Evolutionary conservation across 805 yeast genomes (phyloP).

Genomic region (Isabelozyma pseudorhagii): DNA sequence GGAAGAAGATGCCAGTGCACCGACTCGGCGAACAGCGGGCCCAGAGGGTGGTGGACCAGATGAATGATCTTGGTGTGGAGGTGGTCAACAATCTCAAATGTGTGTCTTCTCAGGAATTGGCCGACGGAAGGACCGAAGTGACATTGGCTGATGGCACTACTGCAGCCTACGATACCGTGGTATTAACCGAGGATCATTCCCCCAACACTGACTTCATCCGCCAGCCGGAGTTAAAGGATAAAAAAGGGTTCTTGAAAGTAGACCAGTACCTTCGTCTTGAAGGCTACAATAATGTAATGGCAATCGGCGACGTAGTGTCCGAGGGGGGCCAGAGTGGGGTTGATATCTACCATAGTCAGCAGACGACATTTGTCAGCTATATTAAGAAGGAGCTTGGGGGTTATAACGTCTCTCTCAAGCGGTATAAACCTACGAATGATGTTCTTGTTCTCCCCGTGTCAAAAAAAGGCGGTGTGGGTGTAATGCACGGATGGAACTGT

Average conservation of each 20-base stretch:
- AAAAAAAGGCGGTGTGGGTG: constrained; percentile 22
- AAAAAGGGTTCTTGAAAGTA: constrained; percentile 24
- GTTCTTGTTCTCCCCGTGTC: constrained; percentile 18
- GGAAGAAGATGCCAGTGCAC: constrained; percentile 12
- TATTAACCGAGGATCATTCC: constrained; percentile 13
- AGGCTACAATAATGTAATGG: constrained; percentile 24
- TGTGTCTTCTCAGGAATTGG: constrained; percentile 1
- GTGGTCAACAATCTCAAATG: constrained; percentile 19
- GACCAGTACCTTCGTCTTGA: constrained; percentile 23
- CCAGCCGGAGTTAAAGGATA: constrained; percentile 18
- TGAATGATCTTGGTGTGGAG: constrained; percentile 15
- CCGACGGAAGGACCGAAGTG: constrained; percentile 6
- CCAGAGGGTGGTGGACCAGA: constrained; percentile 10
- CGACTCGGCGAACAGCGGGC: constrained; percentile 9
- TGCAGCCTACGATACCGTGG: constrained; percentile 16
- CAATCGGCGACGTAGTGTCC: constrained; percentile 32
- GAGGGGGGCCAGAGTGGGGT: constrained; percentile 18
- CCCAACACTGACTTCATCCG: constrained; percentile 32
- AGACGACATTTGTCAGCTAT: not conserved
- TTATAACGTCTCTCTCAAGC: not conserved
- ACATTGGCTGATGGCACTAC: constrained; percentile 13
- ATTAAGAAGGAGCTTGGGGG: not conserved
- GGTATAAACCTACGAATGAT: not conserved
- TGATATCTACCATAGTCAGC: constrained; percentile 23
- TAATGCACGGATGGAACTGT: constrained; percentile 10